Conservation (phyloP, 2,329 filamentous ascomycete genomes). For the Exophiala lecanii-corni region DNA sequence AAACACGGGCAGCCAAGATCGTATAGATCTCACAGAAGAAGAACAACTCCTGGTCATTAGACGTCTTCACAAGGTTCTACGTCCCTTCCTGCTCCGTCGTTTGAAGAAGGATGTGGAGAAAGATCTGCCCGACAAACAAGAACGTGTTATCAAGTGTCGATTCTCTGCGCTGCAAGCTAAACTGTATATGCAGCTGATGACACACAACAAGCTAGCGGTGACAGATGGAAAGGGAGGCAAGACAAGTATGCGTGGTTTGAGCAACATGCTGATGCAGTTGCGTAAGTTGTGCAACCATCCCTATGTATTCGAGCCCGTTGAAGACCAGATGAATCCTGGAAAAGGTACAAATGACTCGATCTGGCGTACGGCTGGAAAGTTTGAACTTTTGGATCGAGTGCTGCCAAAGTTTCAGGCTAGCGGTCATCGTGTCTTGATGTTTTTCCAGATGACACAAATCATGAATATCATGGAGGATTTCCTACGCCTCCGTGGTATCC, state of each 20-base stretch:
- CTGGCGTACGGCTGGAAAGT: constrained; percentile 95
- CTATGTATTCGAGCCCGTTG: constrained; percentile 96
- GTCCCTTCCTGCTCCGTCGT: constrained; percentile 95
- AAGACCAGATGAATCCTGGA: constrained; percentile 93
- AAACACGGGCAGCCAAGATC: constrained; percentile 95
- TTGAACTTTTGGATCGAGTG: constrained; percentile 87
- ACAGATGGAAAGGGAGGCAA: constrained; percentile 94
- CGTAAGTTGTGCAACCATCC: constrained; percentile 98
- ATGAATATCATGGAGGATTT: constrained; percentile 99
- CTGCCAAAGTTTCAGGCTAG: constrained; percentile 88
- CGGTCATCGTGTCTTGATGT: constrained; percentile 95
- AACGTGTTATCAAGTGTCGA: constrained; percentile 98
- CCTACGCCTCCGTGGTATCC: constrained; percentile 72
- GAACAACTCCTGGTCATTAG: constrained; percentile 97
- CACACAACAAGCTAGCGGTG: constrained; percentile 88
- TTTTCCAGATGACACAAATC: constrained; percentile 99
- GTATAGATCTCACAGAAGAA: constrained; percentile 99
- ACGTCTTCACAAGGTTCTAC: constrained; percentile 93
- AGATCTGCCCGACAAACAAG: constrained; percentile 96
- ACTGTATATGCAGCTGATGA: constrained; percentile 96
- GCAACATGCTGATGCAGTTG: constrained; percentile 99
- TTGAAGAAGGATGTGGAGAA: constrained; percentile 99
- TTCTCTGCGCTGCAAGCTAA: constrained; percentile 92
- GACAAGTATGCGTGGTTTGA: constrained; percentile 86
- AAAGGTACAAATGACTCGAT: constrained; percentile 86